Base-by-base conservation (phyloP, 225 moss, liverwort and hornwort species). In the Ulota crispa region DNA sequence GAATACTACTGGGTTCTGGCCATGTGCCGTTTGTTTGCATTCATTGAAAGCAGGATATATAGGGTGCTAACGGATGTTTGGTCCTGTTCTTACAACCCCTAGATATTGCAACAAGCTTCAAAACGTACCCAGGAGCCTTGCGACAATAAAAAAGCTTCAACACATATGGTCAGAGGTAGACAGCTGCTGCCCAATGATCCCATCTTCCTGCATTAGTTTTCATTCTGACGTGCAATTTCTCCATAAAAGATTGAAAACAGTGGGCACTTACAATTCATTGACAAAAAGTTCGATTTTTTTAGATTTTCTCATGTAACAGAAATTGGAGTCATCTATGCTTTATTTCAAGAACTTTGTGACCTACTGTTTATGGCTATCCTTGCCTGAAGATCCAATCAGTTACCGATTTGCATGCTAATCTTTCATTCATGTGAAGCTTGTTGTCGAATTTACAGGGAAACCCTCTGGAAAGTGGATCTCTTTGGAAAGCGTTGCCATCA, bases 101-200 rank as follows among this genome's bases (percentile, higher is more conserved):
- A 95, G 93, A 84, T 95, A 96, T 81, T 88, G 94, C 84, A 94
- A 96, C 89, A 92, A 87, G 84, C 81, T 96, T 61, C 74, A 83
- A 23, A 77, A 64, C 68, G 34, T 94, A 59, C 94, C 95, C 31
- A 88, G 78, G 47, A 90, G 87, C 77, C 78, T 95, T 78, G 77
- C 86, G 81, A 83, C 72, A 28, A 81, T 92, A 81, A 85, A 76
- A 76, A 95, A 85, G 67, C 88, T 94, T 76, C 83, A 85, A n/a
- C 83, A 90, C 77, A 79, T 89, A 77, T 95, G 95, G 95, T 77
- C 88, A 82, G 95, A 95, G 94, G 94, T 95, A 85, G 78, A 81
- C 23, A 36, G 42, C 64, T 73, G 68, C 43, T 82, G 16, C 53
- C 57, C 31, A 68, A 37, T 52, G 73, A 80, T 73, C 47, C 21